These are phyloP conservation scores for Boletus patriciae DNA, from an alignment of 768 basidiomycete species.

Conservation along the genomic window DNA sequence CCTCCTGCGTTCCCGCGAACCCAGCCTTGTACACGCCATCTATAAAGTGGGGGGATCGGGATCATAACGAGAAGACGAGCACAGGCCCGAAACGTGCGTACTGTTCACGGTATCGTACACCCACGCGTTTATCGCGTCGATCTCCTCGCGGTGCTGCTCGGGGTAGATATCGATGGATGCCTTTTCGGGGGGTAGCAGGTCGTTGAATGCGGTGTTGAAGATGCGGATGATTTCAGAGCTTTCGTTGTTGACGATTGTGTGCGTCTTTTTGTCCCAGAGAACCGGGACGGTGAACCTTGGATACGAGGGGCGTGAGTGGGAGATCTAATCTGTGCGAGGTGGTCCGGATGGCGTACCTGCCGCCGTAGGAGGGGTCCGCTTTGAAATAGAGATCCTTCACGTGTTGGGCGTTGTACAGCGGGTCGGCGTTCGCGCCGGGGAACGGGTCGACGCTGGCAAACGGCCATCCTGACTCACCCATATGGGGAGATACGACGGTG, in stretches of 20 bases:
- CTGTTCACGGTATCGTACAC: slow-evolving; percentile 85
- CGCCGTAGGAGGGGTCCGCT: slow-evolving; percentile 67
- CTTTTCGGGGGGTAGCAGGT: slow-evolving; percentile 62
- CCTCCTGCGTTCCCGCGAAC: slow-evolving; percentile 77
- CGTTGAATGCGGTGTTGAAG: slow-evolving; percentile 84
- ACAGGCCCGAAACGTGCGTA: slow-evolving; percentile 36
- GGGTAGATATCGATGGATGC: slow-evolving; percentile 79
- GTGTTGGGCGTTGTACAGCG: slow-evolving; percentile 64
- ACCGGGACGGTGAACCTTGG: slow-evolving; percentile 81
- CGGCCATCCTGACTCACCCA: slow-evolving; percentile 86
- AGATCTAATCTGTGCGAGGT: no score
- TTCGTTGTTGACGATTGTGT: slow-evolving; percentile 95
- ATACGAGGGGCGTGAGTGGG: neutral
- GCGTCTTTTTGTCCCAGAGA: slow-evolving; percentile 88
- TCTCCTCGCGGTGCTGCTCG: slow-evolving; percentile 62
- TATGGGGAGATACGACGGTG: slow-evolving; percentile 79
- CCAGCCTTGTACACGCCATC: slow-evolving; percentile 89
- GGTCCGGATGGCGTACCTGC: slow-evolving; percentile 47
- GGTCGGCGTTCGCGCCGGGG: slow-evolving; percentile 76
- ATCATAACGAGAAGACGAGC: no score
- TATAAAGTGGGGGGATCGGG: slow-evolving; percentile 24
- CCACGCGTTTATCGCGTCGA: slow-evolving; percentile 84
- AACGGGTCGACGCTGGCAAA: slow-evolving; percentile 70
- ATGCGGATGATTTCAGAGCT: slow-evolving; percentile 94
- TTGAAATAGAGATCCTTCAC: slow-evolving; percentile 85